phyloP scores from a whole-genome alignment of 108 stramenopile genomes.

The Skeletonema costatum region DNA sequence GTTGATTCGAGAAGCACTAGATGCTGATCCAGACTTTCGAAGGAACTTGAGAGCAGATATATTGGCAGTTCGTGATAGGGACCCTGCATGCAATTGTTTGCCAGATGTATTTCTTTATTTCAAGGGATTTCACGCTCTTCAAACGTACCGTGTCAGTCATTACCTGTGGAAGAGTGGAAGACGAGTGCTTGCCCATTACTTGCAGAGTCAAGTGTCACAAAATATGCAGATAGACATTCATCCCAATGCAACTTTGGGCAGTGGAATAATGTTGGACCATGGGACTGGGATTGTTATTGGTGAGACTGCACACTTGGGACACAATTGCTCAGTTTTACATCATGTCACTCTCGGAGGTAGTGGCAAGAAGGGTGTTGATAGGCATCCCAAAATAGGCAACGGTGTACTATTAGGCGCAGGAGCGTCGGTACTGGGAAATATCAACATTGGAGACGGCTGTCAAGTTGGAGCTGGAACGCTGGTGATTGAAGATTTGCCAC shows the following conservation, averaged over 20 bases:
- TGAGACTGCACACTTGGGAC: constrained; percentile 81
- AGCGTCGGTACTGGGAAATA: constrained; percentile 80
- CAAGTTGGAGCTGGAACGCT: constrained; percentile 82
- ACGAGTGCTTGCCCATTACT: constrained; percentile 65
- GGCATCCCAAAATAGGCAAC: constrained; percentile 87
- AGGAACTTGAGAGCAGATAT: constrained; percentile 67
- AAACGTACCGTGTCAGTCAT: constrained; percentile 80
- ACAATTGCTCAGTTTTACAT: constrained; percentile 86
- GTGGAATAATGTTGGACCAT: constrained; percentile 83
- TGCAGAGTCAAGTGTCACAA: constrained; percentile 84
- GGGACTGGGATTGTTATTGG: constrained; percentile 91
- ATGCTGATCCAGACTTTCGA: constrained; percentile 55
- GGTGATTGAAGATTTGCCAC: constrained; percentile 75
- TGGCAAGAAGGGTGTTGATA: constrained; percentile 80
- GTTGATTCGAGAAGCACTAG: constrained; percentile 63
- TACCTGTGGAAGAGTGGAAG: constrained; percentile 69
- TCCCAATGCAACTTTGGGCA: constrained; percentile 76
- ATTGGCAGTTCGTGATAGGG: constrained; percentile 75
- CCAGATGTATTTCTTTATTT: constrained; percentile 73
- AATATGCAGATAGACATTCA: constrained; percentile 90
- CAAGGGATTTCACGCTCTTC: constrained; percentile 92
- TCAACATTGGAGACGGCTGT: constrained; percentile 70
- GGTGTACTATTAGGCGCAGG: constrained; percentile 87
- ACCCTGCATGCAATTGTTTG: constrained; percentile 70
- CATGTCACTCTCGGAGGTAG: constrained; percentile 86